Evolutionary conservation across 2,329 filamentous ascomycete genomes (phyloP), one percentile per base, ranked within the genome.

Genomic region (Pseudocercospora pini-densiflorae): DNA sequence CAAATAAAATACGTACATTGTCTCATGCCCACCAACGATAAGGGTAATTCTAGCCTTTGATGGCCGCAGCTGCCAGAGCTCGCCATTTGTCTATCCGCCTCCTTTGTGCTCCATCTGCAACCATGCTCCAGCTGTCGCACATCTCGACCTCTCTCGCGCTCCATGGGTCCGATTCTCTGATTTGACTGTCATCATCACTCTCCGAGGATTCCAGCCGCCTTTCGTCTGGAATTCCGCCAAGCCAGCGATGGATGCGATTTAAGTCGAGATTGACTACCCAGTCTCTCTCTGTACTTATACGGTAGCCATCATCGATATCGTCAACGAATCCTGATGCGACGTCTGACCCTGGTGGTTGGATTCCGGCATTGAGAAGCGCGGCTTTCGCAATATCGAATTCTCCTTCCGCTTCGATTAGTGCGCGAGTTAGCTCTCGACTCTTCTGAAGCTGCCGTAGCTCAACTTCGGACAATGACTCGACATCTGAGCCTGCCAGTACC

Each of bases 41-140:
- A 59, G 8, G 9, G 19, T 7, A 5, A 5, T 10, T 21, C 19
- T 49, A 49, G 6, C 16, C 24, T 2, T 27, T n/a, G 9, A 54
- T 54, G 12, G 51, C 21, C 23, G 24, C 12, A 55, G 16, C 51
- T 23, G 23, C 36, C 29, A 54, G n/a, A 21, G 21, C 21, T 58
- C 62, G 58, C 70, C 66, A 72, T 47, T 64, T 70, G 53, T 73
- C 68, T 23, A 73, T 70, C 19, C 64, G 62, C 33, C 65, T 63
- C 24, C 69, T 55, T 27, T 63, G 21, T 36, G 55, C 36, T n/a
- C 68, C 67, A 27, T 70, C 65, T 19, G 69, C 70, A 27, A 72
- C 63, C 57, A 71, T 58, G 61, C 70, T 72, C 8, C 60, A 40
- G 40, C 69, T 71, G 43, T 72, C 70, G 57, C 64, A 65, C 9